A percentile compares a stretch with the other conserved stretches of the same genome.
These are phyloP conservation scores for Fusarium dimerum DNA, from an alignment of 2,329 filamentous ascomycete species.

Conservation along the genomic window DNA sequence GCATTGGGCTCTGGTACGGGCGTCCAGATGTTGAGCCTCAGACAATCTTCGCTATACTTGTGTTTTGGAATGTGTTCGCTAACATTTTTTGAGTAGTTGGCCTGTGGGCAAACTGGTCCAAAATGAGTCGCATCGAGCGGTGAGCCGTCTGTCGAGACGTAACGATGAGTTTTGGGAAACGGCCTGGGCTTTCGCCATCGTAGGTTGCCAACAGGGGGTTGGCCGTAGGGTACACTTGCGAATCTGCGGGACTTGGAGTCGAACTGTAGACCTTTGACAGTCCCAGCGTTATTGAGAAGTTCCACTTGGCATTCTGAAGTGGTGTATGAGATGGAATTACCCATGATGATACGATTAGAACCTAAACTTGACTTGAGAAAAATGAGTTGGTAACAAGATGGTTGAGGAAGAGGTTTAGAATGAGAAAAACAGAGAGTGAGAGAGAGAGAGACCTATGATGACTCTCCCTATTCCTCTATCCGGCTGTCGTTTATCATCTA, in stretches of 20 bases:
- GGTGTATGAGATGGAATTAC: slow-evolving; percentile 14
- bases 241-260: slow-evolving; percentile 38
- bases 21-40: slow-evolving; percentile 49
- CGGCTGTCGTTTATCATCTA: background rate
- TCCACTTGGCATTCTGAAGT: slow-evolving; percentile 3
- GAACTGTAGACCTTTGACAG: slow-evolving; percentile 35
- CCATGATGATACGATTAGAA: slow-evolving; percentile 3
- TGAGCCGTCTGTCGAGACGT: slow-evolving; percentile 21
- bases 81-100: slow-evolving; percentile 16
- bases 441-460: background rate
- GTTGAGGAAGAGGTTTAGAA: background rate
- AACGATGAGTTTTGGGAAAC: slow-evolving; percentile 30
- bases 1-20: slow-evolving; percentile 30
- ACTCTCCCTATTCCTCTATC: background rate
- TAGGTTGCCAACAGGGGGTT: slow-evolving; percentile 37
- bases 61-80: slow-evolving; percentile 8
- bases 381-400: background rate
- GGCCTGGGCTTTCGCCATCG: slow-evolving; percentile 41
- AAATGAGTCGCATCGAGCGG: slow-evolving; percentile 40
- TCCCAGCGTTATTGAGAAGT: slow-evolving; percentile 2
- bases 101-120: slow-evolving; percentile 42
- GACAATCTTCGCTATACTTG: slow-evolving; percentile 41
- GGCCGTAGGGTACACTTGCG: slow-evolving; percentile 40
- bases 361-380: background rate
- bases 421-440: background rate